Evolutionary conservation across 2,329 filamentous ascomycete species (phyloP), one percentile per base, ranked within the genome.

Genomic region (Didymella pinodella): DNA sequence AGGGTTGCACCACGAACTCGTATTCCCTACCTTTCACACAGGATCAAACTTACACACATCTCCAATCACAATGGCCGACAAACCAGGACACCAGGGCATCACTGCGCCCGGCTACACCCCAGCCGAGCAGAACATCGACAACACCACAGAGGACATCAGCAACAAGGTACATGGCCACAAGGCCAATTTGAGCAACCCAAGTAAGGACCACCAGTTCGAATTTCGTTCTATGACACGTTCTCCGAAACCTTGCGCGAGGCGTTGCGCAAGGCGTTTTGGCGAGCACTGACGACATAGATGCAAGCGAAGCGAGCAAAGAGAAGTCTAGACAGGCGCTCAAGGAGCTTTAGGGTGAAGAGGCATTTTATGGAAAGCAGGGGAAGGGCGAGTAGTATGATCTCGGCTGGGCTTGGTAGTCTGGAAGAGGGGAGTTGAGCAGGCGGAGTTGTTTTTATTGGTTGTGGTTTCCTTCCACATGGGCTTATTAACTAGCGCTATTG

Each of bases 161-260:
- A 28, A 68, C 48, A 38, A 34, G 32, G 64, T 64, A 2, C 20
- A 32, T 12, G 80, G 80, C n/a, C 79, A 82, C 70, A 82, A 81
- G 69, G 79, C 80, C 4, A 82, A 82, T 61, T 59, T 83, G 6
- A 73, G 77, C 59, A 82, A 82, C 57, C 80, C 79, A 6, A 82
- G 80, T 82, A 68, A 25, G 61, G 12, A n/a, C 4, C 34, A 12
- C 36, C 22, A 45, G 14, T 3, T 16, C 8, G 6, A 32, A 14
- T 31, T 3, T 11, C 29, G 7, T 11, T 28, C 47, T 34, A 22
- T 8, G 25, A 25, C n/a, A 1, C 6, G 18, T 10, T n/a, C 11
- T 14, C 6, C 14, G 4, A 48, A 44, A 12, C 26, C 1, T 2
- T 22, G 22, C 22, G 22, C 3, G 22, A 22, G 22, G 22, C 2